These are phyloP conservation scores for Kuraishia ogatae DNA, from an alignment of 805 yeast genomes.

Conservation along the genomic window DNA sequence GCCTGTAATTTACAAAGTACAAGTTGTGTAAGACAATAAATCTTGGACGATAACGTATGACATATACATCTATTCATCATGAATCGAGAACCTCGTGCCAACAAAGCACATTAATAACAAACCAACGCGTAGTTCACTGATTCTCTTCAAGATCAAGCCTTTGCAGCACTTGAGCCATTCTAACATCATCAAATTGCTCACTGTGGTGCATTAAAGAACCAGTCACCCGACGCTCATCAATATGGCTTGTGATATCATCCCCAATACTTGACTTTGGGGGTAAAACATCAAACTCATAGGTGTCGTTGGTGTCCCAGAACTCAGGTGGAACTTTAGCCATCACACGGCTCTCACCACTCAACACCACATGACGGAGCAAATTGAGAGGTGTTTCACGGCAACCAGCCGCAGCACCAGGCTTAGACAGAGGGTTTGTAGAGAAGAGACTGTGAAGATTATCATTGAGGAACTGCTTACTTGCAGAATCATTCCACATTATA, in stretches of 20 bases:
- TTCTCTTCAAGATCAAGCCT: too few species aligned
- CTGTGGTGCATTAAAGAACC: neutral
- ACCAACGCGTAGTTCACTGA: neutral
- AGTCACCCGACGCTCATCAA: neutral
- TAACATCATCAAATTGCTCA: neutral
- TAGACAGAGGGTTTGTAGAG: constrained; percentile 12
- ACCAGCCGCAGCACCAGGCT: constrained; percentile 4
- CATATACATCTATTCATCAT: too few species aligned
- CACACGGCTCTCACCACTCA: constrained; percentile 62
- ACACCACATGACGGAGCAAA: constrained; percentile 55
- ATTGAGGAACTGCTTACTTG: constrained; percentile 31
- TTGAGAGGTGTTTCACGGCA: constrained; percentile 20
- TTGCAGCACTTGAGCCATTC: too few species aligned
- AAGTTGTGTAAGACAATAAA: too few species aligned
- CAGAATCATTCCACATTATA: constrained; percentile 41
- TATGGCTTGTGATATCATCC: neutral
- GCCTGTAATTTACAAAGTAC: too few species aligned
- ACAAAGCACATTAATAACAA: neutral
- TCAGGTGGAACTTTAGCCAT: constrained; percentile 61
- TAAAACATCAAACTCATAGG: constrained; percentile 62
- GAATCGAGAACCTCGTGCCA: too few species aligned
- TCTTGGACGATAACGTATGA: too few species aligned
- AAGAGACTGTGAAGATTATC: constrained; percentile 11
- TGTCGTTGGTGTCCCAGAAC: constrained; percentile 54
- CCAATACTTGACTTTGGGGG: constrained; percentile 45